A percentile compares a stretch with the other conserved stretches of the same genome.
phyloP scores from a whole-genome alignment of 2,329 filamentous ascomycete species.

The Pseudopyrenochaeta lycopersici region DNA sequence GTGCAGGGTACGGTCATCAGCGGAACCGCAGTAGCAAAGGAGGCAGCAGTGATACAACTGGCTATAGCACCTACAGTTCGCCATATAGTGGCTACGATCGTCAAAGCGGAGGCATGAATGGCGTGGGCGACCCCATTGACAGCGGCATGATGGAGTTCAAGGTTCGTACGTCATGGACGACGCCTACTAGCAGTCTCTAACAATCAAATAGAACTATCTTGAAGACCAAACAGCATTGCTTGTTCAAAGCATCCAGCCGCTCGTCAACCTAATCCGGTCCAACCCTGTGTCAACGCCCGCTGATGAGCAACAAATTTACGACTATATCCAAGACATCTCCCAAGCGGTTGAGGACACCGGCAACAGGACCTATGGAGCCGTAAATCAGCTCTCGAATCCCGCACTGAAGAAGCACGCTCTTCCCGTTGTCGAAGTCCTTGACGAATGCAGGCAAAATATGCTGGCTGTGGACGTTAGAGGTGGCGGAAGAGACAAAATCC shows the following conservation, averaged over 20 bases:
- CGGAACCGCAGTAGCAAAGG: constrained; percentile 45
- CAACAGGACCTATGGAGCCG: constrained; percentile 66
- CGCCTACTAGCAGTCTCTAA: constrained; percentile 13
- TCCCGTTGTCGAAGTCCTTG: constrained; percentile 65
- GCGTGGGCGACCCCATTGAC: constrained; percentile 31
- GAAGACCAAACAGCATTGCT: constrained; percentile 83
- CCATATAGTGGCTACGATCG: constrained; percentile 48
- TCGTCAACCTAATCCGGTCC: constrained; percentile 73
- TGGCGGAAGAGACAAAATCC: constrained; percentile 71
- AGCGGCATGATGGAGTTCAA: constrained; percentile 66
- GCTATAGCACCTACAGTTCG: constrained; percentile 47
- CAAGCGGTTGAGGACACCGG: constrained; percentile 76
- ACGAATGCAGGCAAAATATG: constrained; percentile 71
- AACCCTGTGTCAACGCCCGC: constrained; percentile 36
- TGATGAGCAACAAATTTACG: constrained; percentile 63
- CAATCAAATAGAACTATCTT: constrained; percentile 69
- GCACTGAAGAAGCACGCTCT: constrained; percentile 61
- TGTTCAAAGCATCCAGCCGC: constrained; percentile 81
- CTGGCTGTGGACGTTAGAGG: constrained; percentile 68
- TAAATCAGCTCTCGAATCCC: constrained; percentile 58
- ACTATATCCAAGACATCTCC: constrained; percentile 76
- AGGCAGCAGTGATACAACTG: constrained; percentile 47
- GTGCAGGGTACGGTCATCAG: constrained; percentile 23
- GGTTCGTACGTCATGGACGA: constrained; percentile 51
- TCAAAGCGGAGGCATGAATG: constrained; percentile 40